Base-by-base conservation (phyloP, 2,329 filamentous ascomycete species). In the Escovopsis weberi region DNA sequence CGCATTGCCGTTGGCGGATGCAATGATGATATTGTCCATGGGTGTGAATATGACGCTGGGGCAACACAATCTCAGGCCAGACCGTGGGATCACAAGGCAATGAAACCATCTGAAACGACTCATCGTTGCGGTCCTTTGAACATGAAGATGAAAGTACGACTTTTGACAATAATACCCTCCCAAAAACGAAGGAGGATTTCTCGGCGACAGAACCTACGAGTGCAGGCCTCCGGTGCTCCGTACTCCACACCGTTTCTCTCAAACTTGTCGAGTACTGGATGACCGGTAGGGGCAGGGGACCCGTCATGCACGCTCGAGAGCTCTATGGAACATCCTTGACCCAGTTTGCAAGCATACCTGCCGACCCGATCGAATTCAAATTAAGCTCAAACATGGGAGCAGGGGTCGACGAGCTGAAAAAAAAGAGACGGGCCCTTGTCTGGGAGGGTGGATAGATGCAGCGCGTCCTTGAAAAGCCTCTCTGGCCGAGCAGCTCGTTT, bases 371-470 rank as follows among this genome's bases (percentile, higher is more conserved):
- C 12, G 33, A n/a, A 12, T 30, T 28, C 26, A 41, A 43, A 41
- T 45, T 45, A 43, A 43, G 38, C 41, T 45, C 37, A 43, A 43
- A 43, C 44, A 45, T 38, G 41, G 28, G 38, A 40, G 38, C 4
- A 38, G 23, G 19, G 37, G 37, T 38, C 26, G 19, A 26, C 26
- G 28, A 37, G 35, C 35, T 37, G 37, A 39, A 30, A 30, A 30
- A 10, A 30, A 30, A 15, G 15, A 15, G 15, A 15, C 15, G 28
- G 10, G 28, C 28, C 28, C 6, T 6, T 30, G 2, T 30, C 28
- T 26, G 19, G 4, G 6, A 18, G 6, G 4, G 10, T 26, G 9
- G 23, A 26, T 15, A 11, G 15, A 37, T 6, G 3, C 15, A 18
- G 35, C 11, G 15, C 23, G 35, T 23, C 35, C 18, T 19, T 6